Base-by-base conservation (phyloP, 345 rosid species). In the Murraya paniculata region DNA sequence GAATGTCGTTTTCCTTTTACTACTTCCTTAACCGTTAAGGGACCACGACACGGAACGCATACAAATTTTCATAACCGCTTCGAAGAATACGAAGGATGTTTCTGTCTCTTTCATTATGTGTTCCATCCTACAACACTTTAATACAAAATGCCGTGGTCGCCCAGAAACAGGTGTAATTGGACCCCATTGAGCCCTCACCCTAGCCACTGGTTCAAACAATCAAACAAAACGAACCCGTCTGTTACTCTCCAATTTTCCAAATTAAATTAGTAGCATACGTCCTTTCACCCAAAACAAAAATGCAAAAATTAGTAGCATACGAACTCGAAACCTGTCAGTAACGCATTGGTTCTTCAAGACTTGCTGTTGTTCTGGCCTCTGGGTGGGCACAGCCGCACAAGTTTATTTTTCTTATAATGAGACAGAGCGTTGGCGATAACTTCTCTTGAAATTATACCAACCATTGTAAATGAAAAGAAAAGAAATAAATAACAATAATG, bases 91-190 rank as follows among this genome's bases (percentile, higher is more conserved):
- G 74, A 73, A 64, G 62, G 55, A 70, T 71, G 79, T 57, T 68
- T 80, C 71, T 83, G 83, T 83, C 81, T 41, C 38, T 68, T 60
- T 66, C 75, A 50, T 33, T 50, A 57, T 70, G 62, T 7, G 72
- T 25, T 59, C 38, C 71, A 68, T 39, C 35, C 36, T 41, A 9
- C 65, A 25, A 56, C 55, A 76, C 79, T 76, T 64, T 1, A 25
- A 74, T 35, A 7, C 30, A 16, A 13, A 19, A 53, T 18, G 7
- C 57, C 71, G 30, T n/a, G 27, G 10, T 71, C 80, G 79, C 79
- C 76, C 77, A 4, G n/a, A 31, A 71, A 78, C 76, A 65, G 84
- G 82, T 75, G 80, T 71, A 13, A 14, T 19, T 39, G 81, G 68
- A 25, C 73, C 77, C 75, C 25, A 0, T 33, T 55, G 24, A 74